Evolutionary conservation across 768 basidiomycete genomes (phyloP), one percentile per base, ranked within the genome.

Genomic region (Tulasnella sp.): DNA sequence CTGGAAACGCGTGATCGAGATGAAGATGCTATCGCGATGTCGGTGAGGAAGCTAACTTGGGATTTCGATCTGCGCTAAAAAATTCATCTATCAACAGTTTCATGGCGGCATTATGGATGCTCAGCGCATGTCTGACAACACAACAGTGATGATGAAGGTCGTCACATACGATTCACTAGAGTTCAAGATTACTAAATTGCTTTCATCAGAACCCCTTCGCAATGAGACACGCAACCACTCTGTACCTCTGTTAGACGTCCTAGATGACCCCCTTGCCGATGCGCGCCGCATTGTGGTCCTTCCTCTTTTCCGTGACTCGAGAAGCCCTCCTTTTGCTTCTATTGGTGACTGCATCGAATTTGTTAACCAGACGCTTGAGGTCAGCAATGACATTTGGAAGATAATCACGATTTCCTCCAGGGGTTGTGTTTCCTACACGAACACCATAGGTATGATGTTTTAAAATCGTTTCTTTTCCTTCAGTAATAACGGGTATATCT

Each of bases 191-290:
- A 37, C 32, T 20, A 32, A 44, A n/a, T 53, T 45, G 22, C 32
- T 53, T 9, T 28, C 31, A 6, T 45, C 51, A 10, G 45, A 7
- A 5, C 6, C 5, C 3, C 31, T 53, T 3, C 27, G 15, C 9
- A 22, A 15, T 15, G 51, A 53, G 15, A 31, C 41, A 13, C 51
- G 51, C 8, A 53, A 53, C 28, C 48, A 41, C 28, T 50, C 37
- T 12, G n/a, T 41, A 22, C 48, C 48, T 28, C 5, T 50, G 10
- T 41, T 53, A 1, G 51, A 53, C 37, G 41, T 53, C 10, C 42
- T 53, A 15, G 48, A 50, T 6, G 51, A 53, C 25, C 27, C 42
- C 6, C 27, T 12, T 20, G 3, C 8, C 15, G 16, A 6, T 7
- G 51, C 44, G 8, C 6, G 35, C 7, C 42, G 27, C 3, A 45